Conservation (phyloP, 2,329 filamentous ascomycete species). For the Sporothrix sp. region DNA sequence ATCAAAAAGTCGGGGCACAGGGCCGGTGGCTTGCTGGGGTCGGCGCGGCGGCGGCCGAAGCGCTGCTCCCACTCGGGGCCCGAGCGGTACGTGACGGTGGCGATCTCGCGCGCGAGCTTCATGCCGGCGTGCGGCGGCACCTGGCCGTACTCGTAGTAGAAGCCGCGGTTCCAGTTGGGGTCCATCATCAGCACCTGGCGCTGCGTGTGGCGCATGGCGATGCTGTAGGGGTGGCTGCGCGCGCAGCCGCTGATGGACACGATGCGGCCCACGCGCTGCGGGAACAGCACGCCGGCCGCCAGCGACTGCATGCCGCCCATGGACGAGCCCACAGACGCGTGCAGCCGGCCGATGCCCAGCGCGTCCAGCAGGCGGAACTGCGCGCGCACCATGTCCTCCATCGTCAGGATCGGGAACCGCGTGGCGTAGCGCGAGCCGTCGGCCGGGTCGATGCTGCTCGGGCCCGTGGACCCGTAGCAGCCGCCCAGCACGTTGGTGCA, state of each 20-base stretch:
- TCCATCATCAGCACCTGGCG: slow-evolving; percentile 99
- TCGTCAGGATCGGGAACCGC: slow-evolving; percentile 86
- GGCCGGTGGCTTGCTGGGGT: slow-evolving; percentile 76
- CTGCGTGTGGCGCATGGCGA: slow-evolving; percentile 97
- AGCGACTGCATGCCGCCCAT: slow-evolving; percentile 99
- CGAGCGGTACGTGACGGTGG: slow-evolving; percentile 92
- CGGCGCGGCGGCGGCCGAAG: slow-evolving; percentile 79
- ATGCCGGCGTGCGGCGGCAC: slow-evolving; percentile 92
- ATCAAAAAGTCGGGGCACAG: slow-evolving; percentile 97
- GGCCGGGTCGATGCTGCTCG: slow-evolving; percentile 75
- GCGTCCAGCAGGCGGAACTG: slow-evolving; percentile 82
- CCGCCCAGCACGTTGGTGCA: slow-evolving; percentile 96
- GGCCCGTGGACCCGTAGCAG: slow-evolving; percentile 92
- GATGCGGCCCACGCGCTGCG: slow-evolving; percentile 69
- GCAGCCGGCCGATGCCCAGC: slow-evolving; percentile 66
- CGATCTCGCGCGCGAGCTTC: slow-evolving; percentile 96
- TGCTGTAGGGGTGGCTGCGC: slow-evolving; percentile 90
- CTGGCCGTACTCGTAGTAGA: slow-evolving; percentile 81
- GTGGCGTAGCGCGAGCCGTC: slow-evolving; percentile 87
- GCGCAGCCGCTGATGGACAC: slow-evolving; percentile 91
- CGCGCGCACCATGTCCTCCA: slow-evolving; percentile 95
- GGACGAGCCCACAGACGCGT: slow-evolving; percentile 88
- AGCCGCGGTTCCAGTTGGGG: slow-evolving; percentile 89
- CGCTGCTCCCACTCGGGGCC: slow-evolving; percentile 96
- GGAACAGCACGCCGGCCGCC: slow-evolving; percentile 74